Evolutionary conservation across 192 early-diverging fungal species (phyloP).

Genomic region (Entrophospora sp.): DNA sequence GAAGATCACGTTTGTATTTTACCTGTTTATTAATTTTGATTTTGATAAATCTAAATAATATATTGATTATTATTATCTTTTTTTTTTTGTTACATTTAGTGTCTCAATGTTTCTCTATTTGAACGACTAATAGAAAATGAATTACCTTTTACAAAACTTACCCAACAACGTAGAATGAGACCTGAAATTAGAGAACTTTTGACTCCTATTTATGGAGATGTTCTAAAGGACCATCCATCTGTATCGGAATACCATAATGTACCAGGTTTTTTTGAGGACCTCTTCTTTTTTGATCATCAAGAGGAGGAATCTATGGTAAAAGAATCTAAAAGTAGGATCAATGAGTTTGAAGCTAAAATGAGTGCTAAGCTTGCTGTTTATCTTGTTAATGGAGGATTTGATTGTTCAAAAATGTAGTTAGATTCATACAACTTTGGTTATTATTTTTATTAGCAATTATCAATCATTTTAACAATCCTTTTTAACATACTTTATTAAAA

Average conservation of each 20-base stretch:
- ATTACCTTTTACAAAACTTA: constrained; percentile 35
- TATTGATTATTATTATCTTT: not conserved
- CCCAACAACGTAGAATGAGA: constrained; percentile 48
- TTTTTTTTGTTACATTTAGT: not conserved
- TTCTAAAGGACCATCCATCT: constrained; percentile 33
- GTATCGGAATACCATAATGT: constrained; percentile 31
- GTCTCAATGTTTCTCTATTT: constrained; percentile 44
- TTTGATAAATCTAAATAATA: not conserved
- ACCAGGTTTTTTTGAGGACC: constrained; percentile 37
- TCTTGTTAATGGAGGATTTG: constrained; percentile 26
- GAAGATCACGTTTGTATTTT: constrained; percentile 14
- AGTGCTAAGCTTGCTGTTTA: constrained; percentile 26
- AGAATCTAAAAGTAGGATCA: constrained; percentile 26
- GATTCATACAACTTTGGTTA: not conserved
- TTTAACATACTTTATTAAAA: not conserved
- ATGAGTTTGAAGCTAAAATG: constrained; percentile 33
- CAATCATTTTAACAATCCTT: too few species aligned
- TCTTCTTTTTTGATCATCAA: constrained; percentile 24
- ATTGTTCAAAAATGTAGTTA: constrained; percentile 21
- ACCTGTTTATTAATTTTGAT: too few species aligned
- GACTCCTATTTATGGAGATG: constrained; percentile 38
- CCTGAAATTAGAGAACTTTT: constrained; percentile 43
- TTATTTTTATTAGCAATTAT: not conserved
- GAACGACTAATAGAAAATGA: constrained; percentile 40
- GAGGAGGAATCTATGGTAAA: constrained; percentile 18